A percentile compares a stretch with the other conserved stretches of the same genome.
These are phyloP conservation scores for Talaromyces sp. DNA, from an alignment of 2,329 filamentous ascomycete species.

Conservation along the genomic window DNA sequence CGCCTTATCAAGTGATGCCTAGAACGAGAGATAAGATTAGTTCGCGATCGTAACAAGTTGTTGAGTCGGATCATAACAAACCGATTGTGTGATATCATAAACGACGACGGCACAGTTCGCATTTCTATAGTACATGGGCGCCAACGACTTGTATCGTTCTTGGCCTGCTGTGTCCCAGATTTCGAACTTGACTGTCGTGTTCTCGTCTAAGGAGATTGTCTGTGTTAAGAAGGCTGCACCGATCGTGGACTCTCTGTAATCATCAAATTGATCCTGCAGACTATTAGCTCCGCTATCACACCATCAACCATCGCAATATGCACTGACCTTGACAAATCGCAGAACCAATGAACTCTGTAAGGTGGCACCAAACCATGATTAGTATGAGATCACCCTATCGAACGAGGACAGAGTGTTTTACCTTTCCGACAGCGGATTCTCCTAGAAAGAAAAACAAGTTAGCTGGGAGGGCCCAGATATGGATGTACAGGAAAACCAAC, in stretches of 20 bases:
- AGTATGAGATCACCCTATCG: conserved; percentile 1
- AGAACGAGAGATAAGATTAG: conserved; percentile 17
- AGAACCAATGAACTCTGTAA: conserved; percentile 91
- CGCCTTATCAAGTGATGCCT: conserved; percentile 97
- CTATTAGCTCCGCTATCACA: conserved; percentile 13
- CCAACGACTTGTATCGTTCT: conserved; percentile 97
- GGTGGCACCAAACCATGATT: background rate
- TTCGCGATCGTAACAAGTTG: background rate
- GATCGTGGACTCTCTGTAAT: conserved; percentile 96
- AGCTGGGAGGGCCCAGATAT: conserved; percentile 4
- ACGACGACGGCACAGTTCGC: conserved; percentile 99
- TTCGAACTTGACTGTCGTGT: conserved; percentile 98
- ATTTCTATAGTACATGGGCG: conserved; percentile 99
- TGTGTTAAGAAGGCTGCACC: conserved; percentile 98
- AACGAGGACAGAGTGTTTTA: conserved; percentile 34
- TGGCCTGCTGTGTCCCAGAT: conserved; percentile 99
- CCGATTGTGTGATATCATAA: conserved; percentile 98
- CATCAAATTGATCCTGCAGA: conserved; percentile 91
- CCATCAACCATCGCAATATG: background rate
- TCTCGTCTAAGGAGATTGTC: conserved; percentile 96
- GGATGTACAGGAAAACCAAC: conserved; percentile 50
- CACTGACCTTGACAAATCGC: conserved; percentile 91
- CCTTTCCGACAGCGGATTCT: conserved; percentile 98
- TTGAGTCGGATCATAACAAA: conserved; percentile 52
- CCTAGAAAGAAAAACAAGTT: conserved; percentile 49